Base-by-base conservation (phyloP, 352 stramenopile species). In the Globisporangium heterothallicum region DNA sequence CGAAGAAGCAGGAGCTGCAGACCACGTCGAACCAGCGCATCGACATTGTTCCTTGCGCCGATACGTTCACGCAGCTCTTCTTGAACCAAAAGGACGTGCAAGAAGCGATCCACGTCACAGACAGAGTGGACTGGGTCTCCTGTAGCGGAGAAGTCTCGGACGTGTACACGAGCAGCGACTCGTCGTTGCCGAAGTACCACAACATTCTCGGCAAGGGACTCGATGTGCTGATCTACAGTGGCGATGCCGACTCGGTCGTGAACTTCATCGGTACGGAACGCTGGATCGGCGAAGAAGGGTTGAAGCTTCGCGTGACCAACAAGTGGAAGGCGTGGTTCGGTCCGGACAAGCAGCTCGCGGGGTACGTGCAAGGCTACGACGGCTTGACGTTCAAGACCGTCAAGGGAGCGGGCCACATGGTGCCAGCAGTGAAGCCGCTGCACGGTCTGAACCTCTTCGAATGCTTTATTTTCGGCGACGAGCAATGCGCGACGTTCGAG, bases 391-490 rank as follows among this genome's bases (percentile, higher is more conserved):
- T 95, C 69, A 70, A 94, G 46, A 97, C 88, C 0, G 88, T 97
- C 58, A 90, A 93, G 54, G 88, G 86, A 26, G 83, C 84, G 16
- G 91, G 91, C 9, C 88, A 97, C 66, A 92, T 96, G 76, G 88
- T 96, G 36, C 74, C 74, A 4, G 70, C 68, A 0, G 72, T 86
- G 38, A 72, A 75, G 16, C 81, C 81, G 16, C 55, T 83, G 22
- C 74, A 84, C 35, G 72, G 71, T 16, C 68, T 88, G n/a, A 61
- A 80, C 59, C 69, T 92, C 41, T 83, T 92, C 42, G 72, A 92
- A 53, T 82, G 75, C 56, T 92, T 93, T 68, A 66, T 94, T 40
- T 74, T 70, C 26, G 72, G 74, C 14, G 64, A 80, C 6, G 66
- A 69, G 0, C 52, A 57, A 12, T 87, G 75, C 56, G 63, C 57